Base-by-base conservation (phyloP, 2,329 filamentous ascomycete genomes). In the Aspergillus flavus region DNA sequence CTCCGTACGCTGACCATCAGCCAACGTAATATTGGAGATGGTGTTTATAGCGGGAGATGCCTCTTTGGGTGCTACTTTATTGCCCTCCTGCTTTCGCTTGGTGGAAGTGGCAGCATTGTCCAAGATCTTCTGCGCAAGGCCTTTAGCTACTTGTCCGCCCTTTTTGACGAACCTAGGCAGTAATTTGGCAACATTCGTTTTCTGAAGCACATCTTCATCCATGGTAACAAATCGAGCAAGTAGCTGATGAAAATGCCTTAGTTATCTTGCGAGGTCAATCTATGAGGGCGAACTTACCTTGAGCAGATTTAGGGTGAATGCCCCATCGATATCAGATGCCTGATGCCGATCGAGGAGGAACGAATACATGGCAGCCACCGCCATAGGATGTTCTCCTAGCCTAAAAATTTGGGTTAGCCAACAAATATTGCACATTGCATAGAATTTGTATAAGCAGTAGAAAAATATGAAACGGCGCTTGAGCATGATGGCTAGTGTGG, bases 121-220 rank as follows among this genome's bases (percentile, higher is more conserved):
- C 53, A 86, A 70, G 48, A 89, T 84, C 67, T 81, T 80, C 68
- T 87, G 83, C 4, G 85, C 84, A 39, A 86, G 79, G 19, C 78
- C 79, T 69, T 87, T 86, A 56, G 83, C 84, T 55, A 82, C 79
- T n/a, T 82, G 82, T 66, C 84, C 84, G 30, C 86, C 86, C 66
- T 84, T 85, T 74, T 88, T 89, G 58, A 84, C 78, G 66, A 87
- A 84, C 30, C 83, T 81, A 3, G 82, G 81, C 19, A 89, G 75
- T 19, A 88, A 79, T 70, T 88, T 89, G 59, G 81, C 80, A 34
- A 88, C 76, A 68, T 88, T 87, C 10, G 85, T 87, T 71, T 86
- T 87, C 68, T 87, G 83, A 28, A 89, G 78, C 56, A 84, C 80
- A 57, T 86, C 84, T 63, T 83, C 82, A 61, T 85, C 87, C 69